phyloP scores from a whole-genome alignment of 139 green algal species.

The Asterochloris erici region DNA sequence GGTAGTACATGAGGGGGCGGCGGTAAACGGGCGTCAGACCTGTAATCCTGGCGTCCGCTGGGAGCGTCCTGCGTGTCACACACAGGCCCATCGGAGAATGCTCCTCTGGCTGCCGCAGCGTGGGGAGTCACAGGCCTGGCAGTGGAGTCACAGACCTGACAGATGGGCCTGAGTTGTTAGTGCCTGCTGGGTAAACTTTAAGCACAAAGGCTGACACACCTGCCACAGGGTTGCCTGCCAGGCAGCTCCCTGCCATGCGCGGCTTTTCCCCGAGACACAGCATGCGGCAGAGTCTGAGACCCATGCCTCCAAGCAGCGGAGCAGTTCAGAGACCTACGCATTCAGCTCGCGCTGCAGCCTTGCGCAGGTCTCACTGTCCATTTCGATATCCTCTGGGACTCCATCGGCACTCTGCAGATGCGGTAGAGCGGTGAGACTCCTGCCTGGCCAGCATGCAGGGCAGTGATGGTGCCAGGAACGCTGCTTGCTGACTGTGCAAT shows the following conservation, averaged over 20 bases:
- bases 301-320: background rate
- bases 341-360: background rate
- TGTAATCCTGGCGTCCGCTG: background rate
- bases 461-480: background rate
- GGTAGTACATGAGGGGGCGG: constrained; percentile 61
- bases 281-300: background rate
- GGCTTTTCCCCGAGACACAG: background rate
- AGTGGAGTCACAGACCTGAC: background rate
- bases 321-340: background rate
- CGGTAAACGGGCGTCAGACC: constrained; percentile 27
- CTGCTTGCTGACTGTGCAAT: background rate
- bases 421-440: background rate
- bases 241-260: background rate
- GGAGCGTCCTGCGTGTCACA: background rate
- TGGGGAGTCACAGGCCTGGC: no score
- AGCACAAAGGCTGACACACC: background rate
- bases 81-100: background rate
- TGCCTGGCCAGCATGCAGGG: background rate
- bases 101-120: background rate
- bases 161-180: no score
- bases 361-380: constrained; percentile 2
- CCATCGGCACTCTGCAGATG: background rate
- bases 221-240: background rate
- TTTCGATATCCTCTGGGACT: background rate
- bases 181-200: background rate